Percentiles rank a stretch among this genome's conserved stretches.
Conservation (phyloP, 331 rosid species). For the Acacia pycnantha region DNA sequence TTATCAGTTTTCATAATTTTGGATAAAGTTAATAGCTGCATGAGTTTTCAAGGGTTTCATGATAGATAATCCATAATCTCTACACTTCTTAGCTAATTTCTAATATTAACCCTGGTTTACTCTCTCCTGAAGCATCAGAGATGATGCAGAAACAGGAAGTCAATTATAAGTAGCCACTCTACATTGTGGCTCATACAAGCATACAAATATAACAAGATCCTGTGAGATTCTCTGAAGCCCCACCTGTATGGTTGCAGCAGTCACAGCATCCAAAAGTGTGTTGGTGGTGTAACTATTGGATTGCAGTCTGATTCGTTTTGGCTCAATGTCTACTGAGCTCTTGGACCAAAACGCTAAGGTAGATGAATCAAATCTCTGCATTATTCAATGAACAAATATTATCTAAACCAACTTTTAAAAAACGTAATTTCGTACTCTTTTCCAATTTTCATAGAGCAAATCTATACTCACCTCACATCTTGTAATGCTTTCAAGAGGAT, state of each 20-base stretch:
- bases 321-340: constrained; percentile 89
- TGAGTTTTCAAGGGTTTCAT: not conserved
- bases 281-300: constrained; percentile 90
- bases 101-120: not conserved
- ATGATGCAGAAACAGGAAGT: not conserved
- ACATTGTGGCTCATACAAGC: not conserved
- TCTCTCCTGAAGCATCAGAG: not conserved
- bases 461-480: constrained; percentile 66
- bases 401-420: not conserved
- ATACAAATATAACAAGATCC: not conserved
- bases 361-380: constrained; percentile 73
- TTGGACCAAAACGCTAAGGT: constrained; percentile 96
- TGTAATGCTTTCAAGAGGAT: constrained; percentile 61
- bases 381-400: constrained; percentile 1
- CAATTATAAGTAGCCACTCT: not conserved
- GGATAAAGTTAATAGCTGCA: not conserved
- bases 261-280: constrained; percentile 88
- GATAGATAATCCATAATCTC: not conserved
- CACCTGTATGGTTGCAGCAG: constrained; percentile 98
- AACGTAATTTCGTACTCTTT: not conserved
- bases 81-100: not conserved
- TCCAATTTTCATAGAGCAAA: not conserved
- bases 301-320: constrained; percentile 92
- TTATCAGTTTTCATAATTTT: not conserved
- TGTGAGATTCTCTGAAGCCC: not conserved